Evolutionary conservation across 192 early-diverging fungal genomes (phyloP).

Genomic region (Coemansia sp.): DNA sequence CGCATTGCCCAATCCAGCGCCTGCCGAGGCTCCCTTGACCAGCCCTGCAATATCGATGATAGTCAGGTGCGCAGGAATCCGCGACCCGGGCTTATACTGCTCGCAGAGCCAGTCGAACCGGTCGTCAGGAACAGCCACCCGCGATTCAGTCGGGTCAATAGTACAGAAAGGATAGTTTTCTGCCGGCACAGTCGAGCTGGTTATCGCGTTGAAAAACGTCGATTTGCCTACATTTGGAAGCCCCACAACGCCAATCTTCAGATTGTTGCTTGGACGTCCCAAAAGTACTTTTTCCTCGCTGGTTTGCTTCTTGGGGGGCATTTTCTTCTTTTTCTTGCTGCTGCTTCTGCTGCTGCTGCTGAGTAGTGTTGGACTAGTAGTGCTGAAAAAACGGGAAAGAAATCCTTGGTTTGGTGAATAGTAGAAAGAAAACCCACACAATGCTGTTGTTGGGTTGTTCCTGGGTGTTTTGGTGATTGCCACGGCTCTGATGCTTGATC

Average conservation of each 20-base stretch:
- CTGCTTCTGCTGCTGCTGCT: neutral
- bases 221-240: conserved; percentile 96
- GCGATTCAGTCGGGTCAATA: conserved; percentile 89
- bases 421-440: neutral
- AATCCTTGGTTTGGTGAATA: neutral
- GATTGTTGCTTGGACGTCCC: conserved; percentile 84
- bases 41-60: conserved; percentile 98
- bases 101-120: conserved; percentile 82
- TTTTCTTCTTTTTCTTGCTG: conserved; percentile 30
- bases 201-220: conserved; percentile 85
- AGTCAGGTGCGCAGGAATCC: conserved; percentile 80
- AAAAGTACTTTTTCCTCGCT: conserved; percentile 75
- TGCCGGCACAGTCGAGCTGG: conserved; percentile 67
- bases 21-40: conserved; percentile 85
- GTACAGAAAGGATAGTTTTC: conserved; percentile 99
- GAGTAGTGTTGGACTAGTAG: neutral
- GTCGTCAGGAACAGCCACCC: conserved; percentile 87
- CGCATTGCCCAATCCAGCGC: conserved; percentile 85
- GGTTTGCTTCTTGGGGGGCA: conserved; percentile 82
- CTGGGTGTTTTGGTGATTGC: too few species aligned
- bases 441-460: neutral
- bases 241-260: conserved; percentile 94
- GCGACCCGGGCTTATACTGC: conserved; percentile 67
- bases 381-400: conserved; percentile 2
- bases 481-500: too few species aligned